Evolutionary conservation across 2,329 filamentous ascomycete genomes (phyloP).

Genomic region (Elsinoe fawcettii): DNA sequence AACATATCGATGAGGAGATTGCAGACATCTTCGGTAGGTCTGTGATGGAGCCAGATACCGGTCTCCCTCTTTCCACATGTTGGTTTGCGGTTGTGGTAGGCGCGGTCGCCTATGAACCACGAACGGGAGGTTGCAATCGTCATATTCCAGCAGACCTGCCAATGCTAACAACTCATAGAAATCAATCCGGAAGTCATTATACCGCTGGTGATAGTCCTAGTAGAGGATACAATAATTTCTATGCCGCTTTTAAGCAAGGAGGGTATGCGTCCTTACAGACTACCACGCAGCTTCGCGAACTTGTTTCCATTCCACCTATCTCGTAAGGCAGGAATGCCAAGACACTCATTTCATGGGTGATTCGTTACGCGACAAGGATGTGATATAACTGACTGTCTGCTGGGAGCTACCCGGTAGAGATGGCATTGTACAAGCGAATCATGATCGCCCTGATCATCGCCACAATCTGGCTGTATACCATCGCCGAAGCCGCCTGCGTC

Average conservation of each 20-base stretch:
- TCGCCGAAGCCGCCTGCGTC: not conserved
- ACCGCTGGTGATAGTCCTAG: too few relatives aligned
- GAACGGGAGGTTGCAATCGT: too few relatives aligned
- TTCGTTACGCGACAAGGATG: not conserved
- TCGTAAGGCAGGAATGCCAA: not conserved
- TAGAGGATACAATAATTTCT: too few relatives aligned
- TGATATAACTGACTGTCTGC: not conserved
- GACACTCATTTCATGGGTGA: not conserved
- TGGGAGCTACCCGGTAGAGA: not conserved
- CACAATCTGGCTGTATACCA: not conserved
- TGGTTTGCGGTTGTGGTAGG: too few relatives aligned
- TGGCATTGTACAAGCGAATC: not conserved
- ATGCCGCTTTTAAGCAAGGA: too few relatives aligned
- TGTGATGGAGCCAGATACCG: conserved; percentile 23
- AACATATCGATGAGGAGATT: conserved; percentile 23
- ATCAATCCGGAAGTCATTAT: too few relatives aligned
- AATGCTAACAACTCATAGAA: too few relatives aligned
- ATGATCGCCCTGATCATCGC: not conserved
- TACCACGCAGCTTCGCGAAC: not conserved
- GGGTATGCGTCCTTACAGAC: too few relatives aligned
- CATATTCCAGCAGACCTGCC: too few relatives aligned
- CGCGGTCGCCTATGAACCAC: too few relatives aligned
- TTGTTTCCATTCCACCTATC: not conserved
- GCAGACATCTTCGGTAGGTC: conserved; percentile 20
- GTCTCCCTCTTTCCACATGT: too few relatives aligned